Conservation (phyloP, 768 basidiomycete genomes). For the Galerina sulciceps region DNA sequence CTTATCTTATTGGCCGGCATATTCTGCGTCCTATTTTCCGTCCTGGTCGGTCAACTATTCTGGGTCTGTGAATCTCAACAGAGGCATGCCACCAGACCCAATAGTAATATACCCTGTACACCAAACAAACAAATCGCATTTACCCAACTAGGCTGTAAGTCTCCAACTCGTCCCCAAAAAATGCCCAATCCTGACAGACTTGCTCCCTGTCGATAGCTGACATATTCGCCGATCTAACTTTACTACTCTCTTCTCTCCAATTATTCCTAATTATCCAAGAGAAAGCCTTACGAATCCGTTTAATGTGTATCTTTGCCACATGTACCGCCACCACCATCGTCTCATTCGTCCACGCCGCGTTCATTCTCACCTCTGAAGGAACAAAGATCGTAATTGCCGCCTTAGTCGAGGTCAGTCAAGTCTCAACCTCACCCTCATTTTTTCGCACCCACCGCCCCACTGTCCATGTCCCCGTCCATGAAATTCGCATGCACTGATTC, state of each 20-base stretch:
- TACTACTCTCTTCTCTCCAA: conserved; percentile 10
- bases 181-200: background rate
- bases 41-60: conserved; percentile 49
- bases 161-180: background rate
- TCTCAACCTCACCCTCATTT: background rate
- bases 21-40: conserved; percentile 30
- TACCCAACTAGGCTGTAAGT: conserved; percentile 57
- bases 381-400: conserved; percentile 39
- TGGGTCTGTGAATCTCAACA: conserved; percentile 47
- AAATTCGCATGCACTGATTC: background rate
- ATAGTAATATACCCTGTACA: conserved; percentile 29
- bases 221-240: conserved; percentile 10
- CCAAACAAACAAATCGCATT: conserved; percentile 52
- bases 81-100: conserved; percentile 33
- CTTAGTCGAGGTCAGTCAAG: conserved; percentile 42
- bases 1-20: conserved; percentile 34
- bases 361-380: conserved; percentile 37
- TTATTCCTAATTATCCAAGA: conserved; percentile 19
- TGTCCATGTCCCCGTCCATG: too few relatives aligned
- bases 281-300: conserved; percentile 12
- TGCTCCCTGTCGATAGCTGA: conserved; percentile 10
- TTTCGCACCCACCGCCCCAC: too few relatives aligned
- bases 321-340: conserved; percentile 53
- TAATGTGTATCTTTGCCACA: conserved; percentile 37
- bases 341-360: conserved; percentile 50